Conservation (phyloP, 805 yeast genomes). For the Myxozyma udenii region DNA sequence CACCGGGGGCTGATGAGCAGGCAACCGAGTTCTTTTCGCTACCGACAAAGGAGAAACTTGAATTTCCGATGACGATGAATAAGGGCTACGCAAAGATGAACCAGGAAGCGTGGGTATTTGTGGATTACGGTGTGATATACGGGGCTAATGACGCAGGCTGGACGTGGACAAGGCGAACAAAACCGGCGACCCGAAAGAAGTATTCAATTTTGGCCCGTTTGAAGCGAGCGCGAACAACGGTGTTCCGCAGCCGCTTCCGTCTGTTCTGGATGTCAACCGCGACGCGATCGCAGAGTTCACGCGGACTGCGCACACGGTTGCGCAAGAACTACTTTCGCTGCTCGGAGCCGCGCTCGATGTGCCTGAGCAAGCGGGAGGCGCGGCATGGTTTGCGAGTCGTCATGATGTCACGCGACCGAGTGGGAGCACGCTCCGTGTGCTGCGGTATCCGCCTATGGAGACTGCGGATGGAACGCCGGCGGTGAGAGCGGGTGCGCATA, state of each 20-base stretch:
- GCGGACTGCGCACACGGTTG: slow-evolving; percentile 50
- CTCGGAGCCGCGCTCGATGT: slow-evolving; percentile 57
- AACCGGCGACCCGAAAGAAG: slow-evolving; percentile 48
- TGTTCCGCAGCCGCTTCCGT: slow-evolving; percentile 50
- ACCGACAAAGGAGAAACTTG: slow-evolving; percentile 51
- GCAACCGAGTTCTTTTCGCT: slow-evolving; percentile 52
- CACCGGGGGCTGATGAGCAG: slow-evolving; percentile 1
- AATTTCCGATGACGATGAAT: slow-evolving; percentile 55
- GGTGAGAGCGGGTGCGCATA: slow-evolving; percentile 76
- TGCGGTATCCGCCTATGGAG: slow-evolving; percentile 57
- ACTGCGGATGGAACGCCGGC: slow-evolving; percentile 42
- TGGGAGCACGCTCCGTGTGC: slow-evolving; percentile 65
- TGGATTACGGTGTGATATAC: slow-evolving; percentile 26
- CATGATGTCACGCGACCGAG: slow-evolving; percentile 52
- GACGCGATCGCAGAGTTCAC: slow-evolving; percentile 40
- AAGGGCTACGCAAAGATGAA: slow-evolving; percentile 58
- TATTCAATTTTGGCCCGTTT: slow-evolving; percentile 62
- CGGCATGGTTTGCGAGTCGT: slow-evolving; percentile 61
- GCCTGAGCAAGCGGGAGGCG: slow-evolving; percentile 42
- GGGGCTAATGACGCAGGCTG: slow-evolving; percentile 21
- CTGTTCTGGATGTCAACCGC: slow-evolving; percentile 47
- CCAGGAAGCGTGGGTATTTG: slow-evolving; percentile 46
- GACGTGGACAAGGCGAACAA: slow-evolving; percentile 40
- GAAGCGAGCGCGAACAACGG: slow-evolving; percentile 38
- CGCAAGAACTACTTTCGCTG: slow-evolving; percentile 50